These are phyloP conservation scores for Oryza australiensis DNA, from an alignment of 176 grass and related monocot species.

Conservation along the genomic window DNA sequence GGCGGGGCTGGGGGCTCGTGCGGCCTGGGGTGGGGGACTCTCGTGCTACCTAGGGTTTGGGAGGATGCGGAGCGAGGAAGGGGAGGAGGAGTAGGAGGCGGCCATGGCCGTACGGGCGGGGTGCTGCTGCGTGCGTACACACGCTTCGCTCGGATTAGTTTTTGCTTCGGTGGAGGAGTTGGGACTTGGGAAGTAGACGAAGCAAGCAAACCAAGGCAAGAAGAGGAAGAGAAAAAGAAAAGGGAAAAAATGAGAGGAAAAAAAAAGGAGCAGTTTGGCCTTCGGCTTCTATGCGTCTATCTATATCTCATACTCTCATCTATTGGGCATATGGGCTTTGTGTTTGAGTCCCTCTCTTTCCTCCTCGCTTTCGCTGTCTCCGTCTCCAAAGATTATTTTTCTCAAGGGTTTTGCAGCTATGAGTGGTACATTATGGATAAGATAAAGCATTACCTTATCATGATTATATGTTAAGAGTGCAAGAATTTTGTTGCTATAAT, in stretches of 20 bases:
- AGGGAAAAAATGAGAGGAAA: not conserved
- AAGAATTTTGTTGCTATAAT: not conserved
- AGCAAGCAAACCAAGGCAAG: conserved; percentile 34
- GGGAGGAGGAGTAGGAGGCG: not conserved
- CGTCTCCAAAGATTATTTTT: not conserved
- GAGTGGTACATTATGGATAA: not conserved
- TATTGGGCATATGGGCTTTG: not conserved
- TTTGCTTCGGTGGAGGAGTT: not conserved
- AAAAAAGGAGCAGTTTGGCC: conserved; percentile 13
- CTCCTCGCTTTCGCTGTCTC: conserved; percentile 19
- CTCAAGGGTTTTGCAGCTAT: conserved; percentile 5
- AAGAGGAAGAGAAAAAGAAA: not conserved
- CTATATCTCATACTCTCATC: not conserved
- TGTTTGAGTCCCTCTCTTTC: conserved; percentile 14
- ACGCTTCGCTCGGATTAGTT: conserved; percentile 27
- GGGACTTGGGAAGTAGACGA: conserved; percentile 32
- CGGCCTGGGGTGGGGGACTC: not conserved
- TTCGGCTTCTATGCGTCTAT: conserved; percentile 12
- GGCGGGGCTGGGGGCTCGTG: not conserved
- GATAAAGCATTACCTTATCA: not conserved
- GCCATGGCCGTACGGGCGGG: conserved; percentile 44
- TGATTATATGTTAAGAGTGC: not conserved
- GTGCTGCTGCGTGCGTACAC: not conserved
- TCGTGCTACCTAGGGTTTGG: conserved; percentile 54
- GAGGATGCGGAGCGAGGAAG: not conserved